Evolutionary conservation across 768 basidiomycete genomes (phyloP).

Genomic region (Daedalea quercina): DNA sequence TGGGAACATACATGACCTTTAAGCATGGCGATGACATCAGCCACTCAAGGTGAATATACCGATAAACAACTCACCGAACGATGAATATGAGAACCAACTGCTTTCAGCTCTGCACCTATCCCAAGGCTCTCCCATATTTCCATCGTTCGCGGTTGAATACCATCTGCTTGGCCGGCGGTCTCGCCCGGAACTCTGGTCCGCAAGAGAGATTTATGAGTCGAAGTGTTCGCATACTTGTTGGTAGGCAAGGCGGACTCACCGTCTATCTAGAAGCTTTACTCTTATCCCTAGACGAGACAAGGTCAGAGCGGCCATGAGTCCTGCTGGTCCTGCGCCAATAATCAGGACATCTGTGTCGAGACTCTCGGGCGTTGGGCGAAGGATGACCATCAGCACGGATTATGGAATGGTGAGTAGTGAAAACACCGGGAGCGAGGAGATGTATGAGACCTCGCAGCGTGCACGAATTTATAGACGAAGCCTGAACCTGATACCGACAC

Average conservation of each 20-base stretch:
- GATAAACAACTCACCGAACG: background rate
- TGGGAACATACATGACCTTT: conserved; percentile 19
- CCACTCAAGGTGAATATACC: background rate
- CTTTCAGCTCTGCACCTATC: no score
- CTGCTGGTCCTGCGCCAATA: conserved; percentile 30
- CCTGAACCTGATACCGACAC: no score
- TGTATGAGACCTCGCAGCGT: no score
- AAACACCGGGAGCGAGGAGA: no score
- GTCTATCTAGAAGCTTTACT: conserved; percentile 34
- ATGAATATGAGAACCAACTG: background rate
- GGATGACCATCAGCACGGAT: no score
- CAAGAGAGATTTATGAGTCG: background rate
- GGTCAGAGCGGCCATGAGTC: conserved; percentile 37
- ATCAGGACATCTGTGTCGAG: background rate
- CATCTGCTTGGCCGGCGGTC: conserved; percentile 24
- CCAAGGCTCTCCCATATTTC: no score
- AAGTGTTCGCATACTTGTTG: no score
- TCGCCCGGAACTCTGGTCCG: conserved; percentile 14
- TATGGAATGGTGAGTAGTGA: no score
- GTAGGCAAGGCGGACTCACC: conserved; percentile 21
- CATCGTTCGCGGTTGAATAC: conserved; percentile 25
- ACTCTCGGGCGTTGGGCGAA: no score
- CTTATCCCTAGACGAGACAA: conserved; percentile 30
- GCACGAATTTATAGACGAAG: no score
- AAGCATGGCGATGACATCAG: conserved; percentile 20